Evolutionary conservation across 305 asterid species (phyloP).

Genomic region (Solanum aculeatissimum): DNA sequence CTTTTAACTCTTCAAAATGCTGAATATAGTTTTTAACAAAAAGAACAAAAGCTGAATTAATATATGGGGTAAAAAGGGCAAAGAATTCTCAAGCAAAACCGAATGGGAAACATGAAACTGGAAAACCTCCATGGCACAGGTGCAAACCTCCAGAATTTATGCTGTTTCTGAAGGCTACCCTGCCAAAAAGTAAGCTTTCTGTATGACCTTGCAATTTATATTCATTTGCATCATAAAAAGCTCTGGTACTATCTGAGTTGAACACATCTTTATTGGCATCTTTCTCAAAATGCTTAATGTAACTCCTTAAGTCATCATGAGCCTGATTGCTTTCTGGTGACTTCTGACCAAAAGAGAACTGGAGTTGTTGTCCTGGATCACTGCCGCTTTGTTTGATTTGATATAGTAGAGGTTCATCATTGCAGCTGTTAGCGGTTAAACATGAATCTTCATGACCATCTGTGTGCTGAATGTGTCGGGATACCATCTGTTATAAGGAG

Average conservation of each 20-base stretch:
- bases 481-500: neutral
- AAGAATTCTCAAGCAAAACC: slow-evolving; percentile 4
- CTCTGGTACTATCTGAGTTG: slow-evolving; percentile 8
- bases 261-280: slow-evolving; percentile 8
- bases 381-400: neutral
- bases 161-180: slow-evolving; percentile 37
- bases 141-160: slow-evolving; percentile 55
- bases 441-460: slow-evolving; percentile 20
- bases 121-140: slow-evolving; percentile 38
- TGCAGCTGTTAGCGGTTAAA: slow-evolving; percentile 18
- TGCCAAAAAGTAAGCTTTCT: slow-evolving; percentile 39
- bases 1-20: neutral
- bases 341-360: slow-evolving; percentile 36
- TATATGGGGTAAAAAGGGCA: neutral
- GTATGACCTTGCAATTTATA: slow-evolving; percentile 18
- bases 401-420: neutral
- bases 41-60: neutral
- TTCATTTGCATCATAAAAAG: slow-evolving; percentile 37
- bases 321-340: slow-evolving; percentile 8
- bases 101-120: slow-evolving; percentile 34
- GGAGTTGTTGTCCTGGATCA: slow-evolving; percentile 3
- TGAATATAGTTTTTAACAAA: neutral
- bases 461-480: slow-evolving; percentile 1
- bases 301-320: slow-evolving; percentile 38
- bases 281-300: slow-evolving; percentile 47